Base-by-base conservation (phyloP, 805 yeast species). In the Wickerhamomyces chambardii region DNA sequence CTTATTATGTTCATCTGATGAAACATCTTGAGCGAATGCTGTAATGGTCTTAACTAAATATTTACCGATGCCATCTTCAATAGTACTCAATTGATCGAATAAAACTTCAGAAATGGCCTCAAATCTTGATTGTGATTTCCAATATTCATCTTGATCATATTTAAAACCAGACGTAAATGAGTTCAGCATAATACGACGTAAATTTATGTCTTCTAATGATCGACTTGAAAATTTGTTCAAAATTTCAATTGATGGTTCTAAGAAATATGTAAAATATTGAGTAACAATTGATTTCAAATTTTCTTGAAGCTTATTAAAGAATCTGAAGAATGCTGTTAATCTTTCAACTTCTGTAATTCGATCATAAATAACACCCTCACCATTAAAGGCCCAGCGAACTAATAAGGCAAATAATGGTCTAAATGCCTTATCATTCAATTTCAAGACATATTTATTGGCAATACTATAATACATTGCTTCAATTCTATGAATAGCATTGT, bases 381-480 rank as follows among this genome's bases (percentile, higher is more conserved):
- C 95, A 42, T 78, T 83, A 47, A 84, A 73, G 3, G 96, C 94
- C 98, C 98, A 92, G 55, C 87, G 75, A 11, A 83, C 87, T 47
- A 86, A 65, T 18, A 79, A 66, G 6, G 89, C 90, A 61, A 92
- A 92, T 52, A 85, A 64, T 15, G 98, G 98, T 53, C 97, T 75
- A 70, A 92, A 92, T 17, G 79, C 74, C 62, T 85, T 86, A 56
- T 92, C 98, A 55, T 92, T 92, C 60, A 92, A 71, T 59, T 90
- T 89, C 79, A 92, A 70, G 15, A 90, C 94, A 46, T 77, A 79
- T 17, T 66, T 65, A 44, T 90, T 75, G 16, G 84, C 89, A 53
- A 87, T 74, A 28, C 71, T 64, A 47, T 83, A 81, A 52, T 82
- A 74, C 10, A 81, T 70, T 15, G 86, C 69, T 54, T 90, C 97